Percentiles rank a stretch among this genome's conserved stretches.
Evolutionary conservation across 768 basidiomycete genomes (phyloP).

Genomic region (Russula sp.): DNA sequence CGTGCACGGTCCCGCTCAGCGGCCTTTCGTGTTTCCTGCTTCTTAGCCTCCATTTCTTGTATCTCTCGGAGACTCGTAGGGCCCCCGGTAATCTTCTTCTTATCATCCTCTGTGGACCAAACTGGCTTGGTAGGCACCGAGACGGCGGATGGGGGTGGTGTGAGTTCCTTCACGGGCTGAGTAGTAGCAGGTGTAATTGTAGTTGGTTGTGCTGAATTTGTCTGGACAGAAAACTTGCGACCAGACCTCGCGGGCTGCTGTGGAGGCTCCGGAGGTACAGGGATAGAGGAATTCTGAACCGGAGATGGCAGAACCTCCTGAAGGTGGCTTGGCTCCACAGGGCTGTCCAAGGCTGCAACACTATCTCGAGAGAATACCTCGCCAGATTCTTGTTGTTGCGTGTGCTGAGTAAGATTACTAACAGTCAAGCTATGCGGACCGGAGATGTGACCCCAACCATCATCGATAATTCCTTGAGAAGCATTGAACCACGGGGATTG

Average conservation of each 20-base stretch:
- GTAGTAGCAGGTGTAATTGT: constrained; percentile 15
- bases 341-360: constrained; percentile 19
- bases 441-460: constrained; percentile 37
- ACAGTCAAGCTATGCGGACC: constrained; percentile 47
- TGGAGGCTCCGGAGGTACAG: constrained; percentile 25
- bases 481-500: constrained; percentile 51
- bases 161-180: constrained; percentile 17
- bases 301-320: constrained; percentile 14
- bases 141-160: constrained; percentile 23
- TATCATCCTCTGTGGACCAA: constrained; percentile 66
- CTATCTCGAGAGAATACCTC: constrained; percentile 17
- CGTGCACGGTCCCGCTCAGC: constrained; percentile 68
- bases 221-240: constrained; percentile 11
- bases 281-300: not conserved
- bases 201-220: constrained; percentile 20
- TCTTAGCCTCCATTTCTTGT: constrained; percentile 86
- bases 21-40: constrained; percentile 66
- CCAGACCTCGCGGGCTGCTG: constrained; percentile 21
- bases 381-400: constrained; percentile 41
- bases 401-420: constrained; percentile 53
- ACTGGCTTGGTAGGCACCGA: constrained; percentile 41
- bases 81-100: constrained; percentile 42
- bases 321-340: constrained; percentile 21
- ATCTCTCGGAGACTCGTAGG: constrained; percentile 84
- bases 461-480: constrained; percentile 39